A percentile compares a stretch with the other conserved stretches of the same genome.
These are phyloP conservation scores for Amanita thiersii DNA, from an alignment of 768 basidiomycete genomes.

Conservation along the genomic window DNA sequence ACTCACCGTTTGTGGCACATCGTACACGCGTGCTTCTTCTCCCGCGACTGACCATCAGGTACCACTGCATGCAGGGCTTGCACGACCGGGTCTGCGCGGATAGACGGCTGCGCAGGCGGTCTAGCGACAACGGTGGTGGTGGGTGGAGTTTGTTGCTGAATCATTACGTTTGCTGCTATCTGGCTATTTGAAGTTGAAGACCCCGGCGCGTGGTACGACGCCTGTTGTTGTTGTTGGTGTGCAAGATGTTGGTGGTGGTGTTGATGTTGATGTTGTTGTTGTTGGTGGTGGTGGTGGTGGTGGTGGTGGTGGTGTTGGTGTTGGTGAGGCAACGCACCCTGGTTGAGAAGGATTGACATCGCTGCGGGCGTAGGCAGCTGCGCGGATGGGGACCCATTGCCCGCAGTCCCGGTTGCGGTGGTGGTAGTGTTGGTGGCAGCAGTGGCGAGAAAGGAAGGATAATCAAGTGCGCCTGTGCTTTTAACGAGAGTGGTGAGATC, in stretches of 20 bases:
- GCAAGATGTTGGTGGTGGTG: too few species aligned
- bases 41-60: constrained; percentile 35
- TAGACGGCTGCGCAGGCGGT: too few species aligned
- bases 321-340: too few species aligned
- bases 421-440: constrained; percentile 12
- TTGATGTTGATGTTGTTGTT: too few species aligned
- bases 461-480: constrained; percentile 22
- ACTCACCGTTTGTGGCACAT: constrained; percentile 78
- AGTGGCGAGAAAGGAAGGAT: constrained; percentile 22
- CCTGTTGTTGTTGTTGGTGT: constrained; percentile 14
- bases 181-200: constrained; percentile 5
- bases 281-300: too few species aligned
- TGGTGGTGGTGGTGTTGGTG: too few species aligned
- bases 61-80: constrained; percentile 1
- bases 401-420: too few species aligned
- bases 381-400: constrained; percentile 28
- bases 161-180: too few species aligned
- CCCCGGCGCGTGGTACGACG: constrained; percentile 8
- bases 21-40: constrained; percentile 70
- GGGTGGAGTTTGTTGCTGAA: too few species aligned
- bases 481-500: constrained; percentile 4
- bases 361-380: constrained; percentile 39
- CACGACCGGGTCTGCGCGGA: constrained; percentile 2
- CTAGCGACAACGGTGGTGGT: constrained; percentile 6
- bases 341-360: constrained; percentile 37